Evolutionary conservation across 805 yeast species (phyloP).

Genomic region (Sugiyamaella valdiviana): DNA sequence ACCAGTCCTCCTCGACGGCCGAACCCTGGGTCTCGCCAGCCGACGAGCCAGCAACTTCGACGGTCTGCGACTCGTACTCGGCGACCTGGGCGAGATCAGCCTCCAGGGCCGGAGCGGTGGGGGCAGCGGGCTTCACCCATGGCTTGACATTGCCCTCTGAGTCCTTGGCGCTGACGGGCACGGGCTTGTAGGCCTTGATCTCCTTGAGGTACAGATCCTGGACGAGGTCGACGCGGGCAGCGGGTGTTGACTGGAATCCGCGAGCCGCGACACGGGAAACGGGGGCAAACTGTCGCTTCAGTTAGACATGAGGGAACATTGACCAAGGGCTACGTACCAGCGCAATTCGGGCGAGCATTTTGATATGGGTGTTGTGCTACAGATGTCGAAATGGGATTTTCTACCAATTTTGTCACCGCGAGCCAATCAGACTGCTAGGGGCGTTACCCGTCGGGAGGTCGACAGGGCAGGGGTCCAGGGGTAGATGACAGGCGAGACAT

Average conservation of each 20-base stretch:
- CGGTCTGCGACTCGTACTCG: conserved; percentile 41
- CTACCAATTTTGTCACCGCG: background rate
- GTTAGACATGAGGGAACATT: background rate
- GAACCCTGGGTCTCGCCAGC: conserved; percentile 19
- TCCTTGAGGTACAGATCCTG: conserved; percentile 83
- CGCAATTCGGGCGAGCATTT: conserved; percentile 15
- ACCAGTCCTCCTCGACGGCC: conserved; percentile 35
- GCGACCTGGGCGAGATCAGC: conserved; percentile 52
- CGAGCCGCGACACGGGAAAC: conserved; percentile 11
- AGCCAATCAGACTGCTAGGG: background rate
- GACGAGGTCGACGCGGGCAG: conserved; percentile 43
- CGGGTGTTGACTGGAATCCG: conserved; percentile 15
- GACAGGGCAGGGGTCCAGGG: too few relatives aligned
- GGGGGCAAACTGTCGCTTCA: conserved; percentile 11
- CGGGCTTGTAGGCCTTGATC: conserved; percentile 83
- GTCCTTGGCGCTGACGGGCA: conserved; percentile 63
- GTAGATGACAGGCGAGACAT: too few relatives aligned
- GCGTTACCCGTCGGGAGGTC: too few relatives aligned
- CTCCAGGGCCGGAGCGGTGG: conserved; percentile 76
- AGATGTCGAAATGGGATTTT: background rate
- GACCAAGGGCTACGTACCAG: conserved; percentile 10
- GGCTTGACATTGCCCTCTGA: conserved; percentile 74
- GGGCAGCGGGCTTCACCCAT: conserved; percentile 77
- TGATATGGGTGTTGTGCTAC: background rate
- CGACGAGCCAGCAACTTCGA: conserved; percentile 29